A percentile compares a stretch with the other conserved stretches of the same genome.
Conservation (phyloP, 2,329 filamentous ascomycete genomes). For the Fusarium circinatum region DNA sequence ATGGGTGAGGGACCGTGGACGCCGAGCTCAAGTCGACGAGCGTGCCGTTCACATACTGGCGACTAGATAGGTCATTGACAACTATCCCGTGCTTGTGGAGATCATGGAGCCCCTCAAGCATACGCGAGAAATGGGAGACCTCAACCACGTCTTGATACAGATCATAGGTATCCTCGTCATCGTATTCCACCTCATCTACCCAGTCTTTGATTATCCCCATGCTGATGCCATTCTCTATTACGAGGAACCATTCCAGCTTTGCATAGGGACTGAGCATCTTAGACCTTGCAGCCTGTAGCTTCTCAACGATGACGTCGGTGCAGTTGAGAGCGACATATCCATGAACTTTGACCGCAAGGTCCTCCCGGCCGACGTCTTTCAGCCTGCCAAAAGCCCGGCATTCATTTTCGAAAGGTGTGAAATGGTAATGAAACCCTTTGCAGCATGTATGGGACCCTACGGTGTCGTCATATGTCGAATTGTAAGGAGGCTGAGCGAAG, state of each 20-base stretch:
- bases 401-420: constrained; percentile 10
- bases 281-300: neutral
- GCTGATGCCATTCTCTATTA: accelerated
- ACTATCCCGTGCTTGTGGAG: constrained; percentile 7
- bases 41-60: constrained; percentile 18
- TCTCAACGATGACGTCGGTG: neutral
- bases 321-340: neutral
- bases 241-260: neutral
- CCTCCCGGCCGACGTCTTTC: neutral
- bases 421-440: neutral
- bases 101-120: neutral
- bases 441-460: neutral
- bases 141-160: neutral
- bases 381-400: constrained; percentile 17
- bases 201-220: constrained; percentile 21
- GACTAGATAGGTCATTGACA: neutral
- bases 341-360: constrained; percentile 7
- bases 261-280: accelerated
- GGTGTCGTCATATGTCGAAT: neutral
- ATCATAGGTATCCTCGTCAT: neutral
- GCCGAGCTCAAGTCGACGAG: constrained; percentile 6
- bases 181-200: neutral
- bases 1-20: neutral
- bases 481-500: neutral
- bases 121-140: neutral